These are phyloP conservation scores for Sordaria brevicollis DNA, from an alignment of 495 filamentous ascomycete species.

Conservation along the genomic window DNA sequence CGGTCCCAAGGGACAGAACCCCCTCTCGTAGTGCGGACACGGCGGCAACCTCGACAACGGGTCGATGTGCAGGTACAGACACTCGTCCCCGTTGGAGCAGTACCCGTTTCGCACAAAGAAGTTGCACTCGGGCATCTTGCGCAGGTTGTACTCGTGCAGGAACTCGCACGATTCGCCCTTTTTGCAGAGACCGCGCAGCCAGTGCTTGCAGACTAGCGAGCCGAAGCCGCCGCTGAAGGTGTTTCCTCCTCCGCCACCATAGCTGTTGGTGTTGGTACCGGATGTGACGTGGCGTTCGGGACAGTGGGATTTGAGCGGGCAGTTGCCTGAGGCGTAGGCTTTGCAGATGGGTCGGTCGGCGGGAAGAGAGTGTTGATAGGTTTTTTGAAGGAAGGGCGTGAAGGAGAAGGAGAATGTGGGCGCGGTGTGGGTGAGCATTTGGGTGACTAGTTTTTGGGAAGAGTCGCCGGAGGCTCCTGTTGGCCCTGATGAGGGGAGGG, in stretches of 20 bases:
- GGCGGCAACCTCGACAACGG: slow-evolving; percentile 69
- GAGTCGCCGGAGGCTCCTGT: slow-evolving; percentile 2
- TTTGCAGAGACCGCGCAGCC: slow-evolving; percentile 93
- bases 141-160: slow-evolving; percentile 94
- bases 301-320: slow-evolving; percentile 65
- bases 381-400: slow-evolving; percentile 60
- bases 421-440: slow-evolving; percentile 43
- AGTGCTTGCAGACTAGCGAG: slow-evolving; percentile 93
- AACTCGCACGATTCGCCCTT: slow-evolving; percentile 95
- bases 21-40: slow-evolving; percentile 91
- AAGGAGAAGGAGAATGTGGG: slow-evolving; percentile 59
- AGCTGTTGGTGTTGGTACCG: background rate
- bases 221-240: slow-evolving; percentile 36
- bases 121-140: slow-evolving; percentile 95
- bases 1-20: slow-evolving; percentile 86
- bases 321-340: slow-evolving; percentile 60
- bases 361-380: slow-evolving; percentile 65
- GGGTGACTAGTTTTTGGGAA: slow-evolving; percentile 23
- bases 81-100: slow-evolving; percentile 94
- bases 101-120: slow-evolving; percentile 82
- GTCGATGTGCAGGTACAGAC: slow-evolving; percentile 88
- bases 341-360: slow-evolving; percentile 71
- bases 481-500: background rate
- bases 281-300: slow-evolving; percentile 43
- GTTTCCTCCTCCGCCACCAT: slow-evolving; percentile 10